A percentile compares a stretch with the other conserved stretches of the same genome.
Conservation (phyloP, 2,329 filamentous ascomycete species). For the Raffaelea ambrosiae region DNA sequence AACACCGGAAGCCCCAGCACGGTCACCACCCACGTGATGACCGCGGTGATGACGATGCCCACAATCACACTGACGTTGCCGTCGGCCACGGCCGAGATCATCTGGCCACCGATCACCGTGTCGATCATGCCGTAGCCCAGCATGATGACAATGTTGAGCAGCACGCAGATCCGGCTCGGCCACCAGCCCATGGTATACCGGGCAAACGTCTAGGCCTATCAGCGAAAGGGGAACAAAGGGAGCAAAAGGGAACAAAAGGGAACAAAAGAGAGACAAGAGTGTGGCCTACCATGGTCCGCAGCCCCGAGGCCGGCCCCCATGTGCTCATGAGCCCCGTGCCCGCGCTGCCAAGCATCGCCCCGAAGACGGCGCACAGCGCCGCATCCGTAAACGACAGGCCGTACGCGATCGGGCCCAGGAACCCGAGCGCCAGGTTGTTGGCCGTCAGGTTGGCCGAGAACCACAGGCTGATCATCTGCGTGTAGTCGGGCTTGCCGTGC, state of each 20-base stretch:
- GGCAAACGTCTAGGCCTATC: slow-evolving; percentile 8
- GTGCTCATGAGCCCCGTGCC: too few species aligned
- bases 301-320: too few species aligned
- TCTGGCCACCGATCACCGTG: slow-evolving; percentile 58
- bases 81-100: slow-evolving; percentile 55
- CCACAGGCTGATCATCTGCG: slow-evolving; percentile 32
- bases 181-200: slow-evolving; percentile 24
- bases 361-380: slow-evolving; percentile 17
- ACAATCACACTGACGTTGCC: slow-evolving; percentile 52
- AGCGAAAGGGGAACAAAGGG: slow-evolving; percentile 6
- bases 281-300: too few species aligned
- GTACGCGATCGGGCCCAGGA: slow-evolving; percentile 21
- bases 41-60: slow-evolving; percentile 55
- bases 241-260: slow-evolving; percentile 5
- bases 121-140: slow-evolving; percentile 44
- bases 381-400: slow-evolving; percentile 19
- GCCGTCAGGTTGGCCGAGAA: slow-evolving; percentile 34
- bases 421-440: slow-evolving; percentile 28
- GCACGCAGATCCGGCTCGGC: slow-evolving; percentile 19
- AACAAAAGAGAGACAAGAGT: slow-evolving; percentile 6
- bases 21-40: slow-evolving; percentile 55
- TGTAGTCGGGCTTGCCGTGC: slow-evolving; percentile 21
- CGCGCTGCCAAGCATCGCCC: neutral
- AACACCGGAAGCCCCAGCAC: slow-evolving; percentile 61
- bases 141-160: too few species aligned